Evolutionary conservation across 148 eudicot genomes (phyloP).

Genomic region (Persicaria maculosa): DNA sequence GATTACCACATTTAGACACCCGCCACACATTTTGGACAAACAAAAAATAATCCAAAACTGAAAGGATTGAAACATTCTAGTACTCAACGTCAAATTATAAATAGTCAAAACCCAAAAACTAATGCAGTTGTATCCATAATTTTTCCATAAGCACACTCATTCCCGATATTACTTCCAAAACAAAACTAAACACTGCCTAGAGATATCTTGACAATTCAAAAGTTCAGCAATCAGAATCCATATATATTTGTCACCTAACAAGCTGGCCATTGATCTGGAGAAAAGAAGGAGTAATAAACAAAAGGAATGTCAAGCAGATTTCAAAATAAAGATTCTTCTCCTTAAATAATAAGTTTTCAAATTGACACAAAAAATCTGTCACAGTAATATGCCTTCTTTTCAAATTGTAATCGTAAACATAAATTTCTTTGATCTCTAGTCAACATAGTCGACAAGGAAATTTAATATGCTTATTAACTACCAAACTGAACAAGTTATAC

Average conservation of each 20-base stretch:
- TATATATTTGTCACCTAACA: not conserved
- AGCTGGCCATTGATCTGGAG: not conserved
- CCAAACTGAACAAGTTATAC: not conserved
- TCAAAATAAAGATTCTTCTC: not conserved
- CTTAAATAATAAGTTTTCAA: not conserved
- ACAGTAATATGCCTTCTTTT: not conserved
- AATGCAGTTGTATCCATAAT: not conserved
- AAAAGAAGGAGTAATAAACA: not conserved
- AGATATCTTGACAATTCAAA: not conserved
- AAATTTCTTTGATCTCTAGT: not conserved
- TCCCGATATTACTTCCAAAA: not conserved
- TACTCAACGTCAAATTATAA: not conserved
- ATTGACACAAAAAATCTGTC: no score
- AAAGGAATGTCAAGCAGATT: conserved; percentile 1
- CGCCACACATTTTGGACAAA: not conserved
- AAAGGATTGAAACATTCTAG: not conserved
- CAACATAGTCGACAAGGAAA: not conserved
- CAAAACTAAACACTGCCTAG: not conserved
- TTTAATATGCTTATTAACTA: not conserved
- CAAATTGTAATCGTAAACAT: not conserved
- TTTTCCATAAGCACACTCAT: not conserved
- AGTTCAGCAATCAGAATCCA: not conserved
- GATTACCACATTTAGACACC: conserved; percentile 1
- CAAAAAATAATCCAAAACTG: not conserved
- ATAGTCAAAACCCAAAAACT: not conserved